A percentile compares a stretch with the other conserved stretches of the same genome.
phyloP scores from a whole-genome alignment of 805 yeast genomes.

The Isabelozyma gotoi region DNA sequence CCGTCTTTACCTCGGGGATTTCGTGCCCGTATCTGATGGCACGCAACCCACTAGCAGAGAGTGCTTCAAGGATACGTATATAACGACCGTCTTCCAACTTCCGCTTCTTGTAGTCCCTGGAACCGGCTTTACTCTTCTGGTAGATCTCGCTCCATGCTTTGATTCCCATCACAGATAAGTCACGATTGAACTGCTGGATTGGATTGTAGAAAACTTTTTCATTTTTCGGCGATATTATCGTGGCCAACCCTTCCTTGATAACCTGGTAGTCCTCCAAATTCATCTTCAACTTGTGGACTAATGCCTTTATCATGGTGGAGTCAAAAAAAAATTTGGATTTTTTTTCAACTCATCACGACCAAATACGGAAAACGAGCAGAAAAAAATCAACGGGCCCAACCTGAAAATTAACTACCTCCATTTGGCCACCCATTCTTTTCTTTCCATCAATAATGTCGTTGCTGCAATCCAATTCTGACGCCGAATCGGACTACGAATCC shows the following conservation, averaged over 20 bases:
- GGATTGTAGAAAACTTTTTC: slow-evolving; percentile 92
- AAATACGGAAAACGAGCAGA: background rate
- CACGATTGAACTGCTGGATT: slow-evolving; percentile 95
- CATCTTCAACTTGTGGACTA: slow-evolving; percentile 3
- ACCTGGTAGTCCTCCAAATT: slow-evolving; percentile 30
- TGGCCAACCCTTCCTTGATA: slow-evolving; percentile 77
- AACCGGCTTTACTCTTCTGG: slow-evolving; percentile 8
- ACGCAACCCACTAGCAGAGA: slow-evolving; percentile 92
- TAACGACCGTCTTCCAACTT: slow-evolving; percentile 23
- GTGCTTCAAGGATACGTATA: slow-evolving; percentile 79
- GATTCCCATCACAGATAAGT: slow-evolving; percentile 79
- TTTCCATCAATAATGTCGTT: background rate
- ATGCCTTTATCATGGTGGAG: background rate
- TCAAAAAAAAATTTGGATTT: background rate
- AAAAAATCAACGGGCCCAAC: background rate
- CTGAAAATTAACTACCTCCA: too few species aligned
- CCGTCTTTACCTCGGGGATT: slow-evolving; percentile 67
- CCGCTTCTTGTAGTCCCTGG: slow-evolving; percentile 8
- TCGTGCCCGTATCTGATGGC: slow-evolving; percentile 94
- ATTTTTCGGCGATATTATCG: slow-evolving; percentile 75
- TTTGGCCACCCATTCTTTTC: too few species aligned
- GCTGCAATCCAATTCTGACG: slow-evolving; percentile 7
- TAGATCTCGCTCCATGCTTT: slow-evolving; percentile 79
- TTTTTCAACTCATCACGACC: background rate
- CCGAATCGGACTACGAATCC: slow-evolving; percentile 12